Evolutionary conservation across 805 yeast genomes (phyloP).

Genomic region (Torulaspora franciscae): DNA sequence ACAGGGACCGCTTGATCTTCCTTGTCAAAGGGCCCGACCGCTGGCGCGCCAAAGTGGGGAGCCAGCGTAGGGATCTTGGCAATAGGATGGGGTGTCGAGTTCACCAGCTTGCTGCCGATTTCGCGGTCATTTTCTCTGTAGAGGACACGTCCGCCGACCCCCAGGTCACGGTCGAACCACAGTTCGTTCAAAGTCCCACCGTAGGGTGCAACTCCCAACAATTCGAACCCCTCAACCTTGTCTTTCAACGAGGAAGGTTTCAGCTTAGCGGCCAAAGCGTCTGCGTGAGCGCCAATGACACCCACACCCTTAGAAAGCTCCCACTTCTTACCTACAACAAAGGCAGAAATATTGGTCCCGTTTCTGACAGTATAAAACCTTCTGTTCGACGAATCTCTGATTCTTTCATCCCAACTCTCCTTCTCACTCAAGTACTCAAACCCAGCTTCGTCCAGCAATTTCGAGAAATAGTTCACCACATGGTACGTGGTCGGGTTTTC

Average conservation of each 20-base stretch:
- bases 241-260: constrained; percentile 66
- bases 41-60: constrained; percentile 75
- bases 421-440: constrained; percentile 64
- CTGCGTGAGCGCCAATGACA: constrained; percentile 69
- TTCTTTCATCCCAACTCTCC: constrained; percentile 35
- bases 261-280: constrained; percentile 60
- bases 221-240: constrained; percentile 66
- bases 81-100: constrained; percentile 61
- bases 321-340: constrained; percentile 64
- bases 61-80: constrained; percentile 83
- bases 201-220: constrained; percentile 80
- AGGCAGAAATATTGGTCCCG: constrained; percentile 65
- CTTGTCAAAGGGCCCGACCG: constrained; percentile 65
- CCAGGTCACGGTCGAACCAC: constrained; percentile 86
- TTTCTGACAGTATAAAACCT: constrained; percentile 64
- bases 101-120: constrained; percentile 44
- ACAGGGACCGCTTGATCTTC: constrained; percentile 80
- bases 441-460: constrained; percentile 51
- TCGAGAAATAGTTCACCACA: constrained; percentile 51
- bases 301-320: constrained; percentile 61
- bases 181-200: constrained; percentile 60
- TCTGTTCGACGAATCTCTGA: constrained; percentile 38
- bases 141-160: constrained; percentile 73
- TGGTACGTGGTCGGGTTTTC: constrained; percentile 72
- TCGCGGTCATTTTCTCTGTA: constrained; percentile 39